Conservation (phyloP, 2,329 filamentous ascomycete species). For the Huntiella abstrusa region DNA sequence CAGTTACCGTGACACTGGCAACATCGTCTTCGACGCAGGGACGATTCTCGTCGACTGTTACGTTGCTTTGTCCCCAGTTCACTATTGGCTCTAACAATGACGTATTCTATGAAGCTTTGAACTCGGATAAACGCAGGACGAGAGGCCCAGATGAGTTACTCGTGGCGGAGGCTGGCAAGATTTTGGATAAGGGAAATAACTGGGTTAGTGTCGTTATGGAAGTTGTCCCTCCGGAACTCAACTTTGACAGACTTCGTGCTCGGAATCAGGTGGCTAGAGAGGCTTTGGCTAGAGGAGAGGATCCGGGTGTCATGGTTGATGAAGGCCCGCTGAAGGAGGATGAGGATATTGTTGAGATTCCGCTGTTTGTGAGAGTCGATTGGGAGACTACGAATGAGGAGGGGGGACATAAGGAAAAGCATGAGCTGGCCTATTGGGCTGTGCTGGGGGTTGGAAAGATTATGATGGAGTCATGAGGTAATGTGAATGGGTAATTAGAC, state of each 20-base stretch:
- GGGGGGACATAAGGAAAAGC: constrained; percentile 52
- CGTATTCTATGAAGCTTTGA: constrained; percentile 70
- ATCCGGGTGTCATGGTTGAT: constrained; percentile 21
- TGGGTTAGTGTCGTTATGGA: constrained; percentile 92
- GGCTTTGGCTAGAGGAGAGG: background rate
- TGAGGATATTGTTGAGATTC: constrained; percentile 63
- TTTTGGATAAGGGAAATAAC: constrained; percentile 88
- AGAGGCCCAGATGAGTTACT: constrained; percentile 16
- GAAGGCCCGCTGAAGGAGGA: constrained; percentile 34
- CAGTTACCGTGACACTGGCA: constrained; percentile 69
- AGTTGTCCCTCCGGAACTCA: constrained; percentile 49
- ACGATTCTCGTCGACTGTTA: constrained; percentile 59
- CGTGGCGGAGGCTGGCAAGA: constrained; percentile 64
- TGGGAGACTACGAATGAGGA: constrained; percentile 62
- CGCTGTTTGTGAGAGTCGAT: constrained; percentile 80
- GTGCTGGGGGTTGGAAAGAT: constrained; percentile 78
- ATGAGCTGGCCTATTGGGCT: constrained; percentile 90
- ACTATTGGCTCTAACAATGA: constrained; percentile 85
- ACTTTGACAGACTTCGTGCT: constrained; percentile 19
- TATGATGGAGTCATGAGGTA: constrained; percentile 22
- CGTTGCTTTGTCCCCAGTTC: constrained; percentile 84
- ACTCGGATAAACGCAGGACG: constrained; percentile 21
- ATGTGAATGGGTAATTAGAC: background rate
- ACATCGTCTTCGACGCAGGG: constrained; percentile 67
- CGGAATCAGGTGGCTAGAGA: constrained; percentile 13